These are phyloP conservation scores for Saccharomycopsis sp. DNA, from an alignment of 805 yeast genomes.

Conservation along the genomic window DNA sequence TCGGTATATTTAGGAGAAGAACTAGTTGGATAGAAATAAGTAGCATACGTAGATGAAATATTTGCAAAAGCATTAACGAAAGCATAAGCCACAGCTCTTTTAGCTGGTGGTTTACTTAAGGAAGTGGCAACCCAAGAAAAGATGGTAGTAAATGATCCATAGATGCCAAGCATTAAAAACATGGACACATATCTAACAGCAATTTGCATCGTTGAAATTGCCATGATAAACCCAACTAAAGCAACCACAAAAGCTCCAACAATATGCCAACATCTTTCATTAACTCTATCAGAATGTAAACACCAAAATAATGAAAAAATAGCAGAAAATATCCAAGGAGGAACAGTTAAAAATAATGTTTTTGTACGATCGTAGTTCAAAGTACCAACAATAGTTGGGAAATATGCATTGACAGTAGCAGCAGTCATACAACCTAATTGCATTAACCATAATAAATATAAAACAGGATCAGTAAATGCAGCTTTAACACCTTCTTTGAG, in stretches of 20 bases:
- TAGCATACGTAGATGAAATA: constrained; percentile 46
- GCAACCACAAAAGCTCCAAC: constrained; percentile 32
- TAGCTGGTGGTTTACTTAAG: constrained; percentile 47
- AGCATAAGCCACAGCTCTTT: constrained; percentile 48
- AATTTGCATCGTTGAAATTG: constrained; percentile 39
- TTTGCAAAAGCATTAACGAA: constrained; percentile 46
- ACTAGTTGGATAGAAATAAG: constrained; percentile 37
- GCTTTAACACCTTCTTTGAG: constrained; percentile 3
- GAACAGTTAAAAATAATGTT: constrained; percentile 48
- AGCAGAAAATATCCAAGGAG: constrained; percentile 45
- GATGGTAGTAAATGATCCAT: constrained; percentile 42
- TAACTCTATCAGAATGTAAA: constrained; percentile 43
- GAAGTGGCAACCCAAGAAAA: constrained; percentile 47
- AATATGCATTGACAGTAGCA: constrained; percentile 52
- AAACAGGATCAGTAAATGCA: constrained; percentile 9
- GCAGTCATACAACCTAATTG: constrained; percentile 36
- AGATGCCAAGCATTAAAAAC: constrained; percentile 46
- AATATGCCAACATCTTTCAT: constrained; percentile 44
- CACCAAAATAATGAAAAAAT: constrained; percentile 42
- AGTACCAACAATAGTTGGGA: constrained; percentile 50
- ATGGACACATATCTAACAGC: constrained; percentile 51
- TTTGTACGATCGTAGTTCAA: constrained; percentile 38
- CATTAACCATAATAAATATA: constrained; percentile 20
- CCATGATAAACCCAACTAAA: constrained; percentile 35
- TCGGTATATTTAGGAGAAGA: constrained; percentile 37